phyloP scores from a whole-genome alignment of 2,329 filamentous ascomycete species.

The Calonectria pseudoturangicola region DNA sequence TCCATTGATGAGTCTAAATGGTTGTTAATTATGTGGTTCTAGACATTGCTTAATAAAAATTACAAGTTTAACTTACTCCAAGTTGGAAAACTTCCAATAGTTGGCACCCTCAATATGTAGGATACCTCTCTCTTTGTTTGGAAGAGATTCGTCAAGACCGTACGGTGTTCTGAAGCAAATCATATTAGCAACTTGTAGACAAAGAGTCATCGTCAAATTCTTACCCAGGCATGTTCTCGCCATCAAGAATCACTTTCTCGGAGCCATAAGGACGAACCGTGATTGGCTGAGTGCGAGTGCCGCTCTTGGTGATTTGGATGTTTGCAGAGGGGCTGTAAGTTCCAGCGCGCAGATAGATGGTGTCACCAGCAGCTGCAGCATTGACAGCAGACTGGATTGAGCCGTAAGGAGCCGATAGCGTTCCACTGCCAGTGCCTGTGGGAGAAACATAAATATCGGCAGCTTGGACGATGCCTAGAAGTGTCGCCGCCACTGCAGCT shows the following conservation, averaged over 20 bases:
- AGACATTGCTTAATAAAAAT: no score
- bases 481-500: background rate
- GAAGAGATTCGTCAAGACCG: slow-evolving; percentile 61
- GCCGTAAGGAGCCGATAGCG: slow-evolving; percentile 62
- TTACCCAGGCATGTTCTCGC: slow-evolving; percentile 59
- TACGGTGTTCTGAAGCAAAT: slow-evolving; percentile 62
- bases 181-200: slow-evolving; percentile 22
- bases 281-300: slow-evolving; percentile 62
- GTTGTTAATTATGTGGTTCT: background rate
- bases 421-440: slow-evolving; percentile 63
- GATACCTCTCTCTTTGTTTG: slow-evolving; percentile 65
- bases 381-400: slow-evolving; percentile 69
- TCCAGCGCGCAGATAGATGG: slow-evolving; percentile 66
- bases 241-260: slow-evolving; percentile 68
- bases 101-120: slow-evolving; percentile 66
- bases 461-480: background rate
- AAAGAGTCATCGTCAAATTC: background rate
- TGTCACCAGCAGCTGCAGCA: slow-evolving; percentile 66
- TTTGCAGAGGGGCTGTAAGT: slow-evolving; percentile 68
- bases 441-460: slow-evolving; percentile 67
- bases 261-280: slow-evolving; percentile 64
- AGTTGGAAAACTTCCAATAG: slow-evolving; percentile 66
- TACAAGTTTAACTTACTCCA: slow-evolving; percentile 53
- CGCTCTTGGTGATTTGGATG: slow-evolving; percentile 67
- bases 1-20: slow-evolving; percentile 57